Evolutionary conservation across 331 rosid genomes (phyloP).

Genomic region (Erythrophleum ivorense): DNA sequence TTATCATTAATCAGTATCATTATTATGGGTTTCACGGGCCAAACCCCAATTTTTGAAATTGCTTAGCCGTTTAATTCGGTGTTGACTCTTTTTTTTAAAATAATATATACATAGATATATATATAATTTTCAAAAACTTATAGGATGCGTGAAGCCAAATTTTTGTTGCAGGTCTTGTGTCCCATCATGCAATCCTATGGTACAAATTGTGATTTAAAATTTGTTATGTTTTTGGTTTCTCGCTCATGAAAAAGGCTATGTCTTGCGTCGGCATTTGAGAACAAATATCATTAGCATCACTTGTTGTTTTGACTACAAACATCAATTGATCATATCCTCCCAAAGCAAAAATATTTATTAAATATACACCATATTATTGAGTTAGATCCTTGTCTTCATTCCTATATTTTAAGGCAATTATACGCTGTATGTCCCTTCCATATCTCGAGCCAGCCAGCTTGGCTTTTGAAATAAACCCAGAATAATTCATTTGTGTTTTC

Average conservation of each 20-base stretch:
- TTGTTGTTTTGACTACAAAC: constrained; percentile 21
- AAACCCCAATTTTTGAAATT: not conserved
- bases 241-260: not conserved
- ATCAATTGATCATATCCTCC: not conserved
- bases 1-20: not conserved
- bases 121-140: no score
- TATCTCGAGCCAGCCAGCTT: constrained; percentile 32
- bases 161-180: constrained; percentile 31
- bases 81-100: not conserved
- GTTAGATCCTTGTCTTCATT: constrained; percentile 39
- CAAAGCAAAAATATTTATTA: not conserved
- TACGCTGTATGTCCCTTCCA: constrained; percentile 10
- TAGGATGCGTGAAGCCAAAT: constrained; percentile 13
- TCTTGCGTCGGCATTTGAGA: constrained; percentile 15
- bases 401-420: constrained; percentile 27
- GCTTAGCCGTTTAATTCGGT: not conserved
- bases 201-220: not conserved
- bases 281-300: constrained; percentile 30
- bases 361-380: constrained; percentile 6
- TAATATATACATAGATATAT: no score
- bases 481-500: not conserved
- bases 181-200: constrained; percentile 3
- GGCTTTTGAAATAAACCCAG: not conserved
- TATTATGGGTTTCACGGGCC: not conserved
- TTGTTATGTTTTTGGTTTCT: not conserved